A percentile compares a stretch with the other conserved stretches of the same genome.
Evolutionary conservation across 176 grass and related monocot genomes (phyloP).

Genomic region (Oryza coarctata): DNA sequence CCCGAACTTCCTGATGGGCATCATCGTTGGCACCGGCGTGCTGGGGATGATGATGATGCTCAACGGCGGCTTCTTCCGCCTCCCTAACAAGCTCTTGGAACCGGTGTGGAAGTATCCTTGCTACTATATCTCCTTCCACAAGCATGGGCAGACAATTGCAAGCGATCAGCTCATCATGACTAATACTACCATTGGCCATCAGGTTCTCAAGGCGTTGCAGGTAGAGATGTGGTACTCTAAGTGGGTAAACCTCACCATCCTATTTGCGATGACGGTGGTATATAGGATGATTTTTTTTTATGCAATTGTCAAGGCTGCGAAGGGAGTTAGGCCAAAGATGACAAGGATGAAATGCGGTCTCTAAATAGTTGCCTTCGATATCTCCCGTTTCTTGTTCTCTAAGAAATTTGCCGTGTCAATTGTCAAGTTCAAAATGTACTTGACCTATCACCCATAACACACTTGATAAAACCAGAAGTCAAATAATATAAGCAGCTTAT

Average conservation of each 20-base stretch:
- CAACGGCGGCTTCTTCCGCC: slow-evolving; percentile 39
- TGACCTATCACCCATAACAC: too few relatives aligned
- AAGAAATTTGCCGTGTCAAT: too few relatives aligned
- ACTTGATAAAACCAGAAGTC: too few relatives aligned
- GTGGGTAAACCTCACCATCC: slow-evolving; percentile 40
- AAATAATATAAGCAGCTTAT: too few relatives aligned
- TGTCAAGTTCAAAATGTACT: too few relatives aligned
- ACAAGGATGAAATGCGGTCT: not conserved
- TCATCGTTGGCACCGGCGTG: slow-evolving; percentile 39
- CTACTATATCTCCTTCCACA: slow-evolving; percentile 55
- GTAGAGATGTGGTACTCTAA: slow-evolving; percentile 49
- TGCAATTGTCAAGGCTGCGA: slow-evolving; percentile 10
- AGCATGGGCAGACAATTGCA: slow-evolving; percentile 30
- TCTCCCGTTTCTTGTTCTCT: too few relatives aligned
- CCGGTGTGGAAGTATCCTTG: slow-evolving; percentile 52
- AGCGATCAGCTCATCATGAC: slow-evolving; percentile 22
- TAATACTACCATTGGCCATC: slow-evolving; percentile 32
- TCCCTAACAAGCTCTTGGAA: slow-evolving; percentile 41
- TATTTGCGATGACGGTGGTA: slow-evolving; percentile 22
- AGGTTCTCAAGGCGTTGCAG: slow-evolving; percentile 14
- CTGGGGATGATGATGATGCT: slow-evolving; percentile 47
- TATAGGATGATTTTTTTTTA: slow-evolving; percentile 44
- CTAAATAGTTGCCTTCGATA: not conserved
- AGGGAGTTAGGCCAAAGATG: slow-evolving; percentile 17
- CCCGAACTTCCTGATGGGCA: slow-evolving; percentile 55